Conservation (phyloP, 2,329 filamentous ascomycete genomes). For the Colletotrichum simmondsii region DNA sequence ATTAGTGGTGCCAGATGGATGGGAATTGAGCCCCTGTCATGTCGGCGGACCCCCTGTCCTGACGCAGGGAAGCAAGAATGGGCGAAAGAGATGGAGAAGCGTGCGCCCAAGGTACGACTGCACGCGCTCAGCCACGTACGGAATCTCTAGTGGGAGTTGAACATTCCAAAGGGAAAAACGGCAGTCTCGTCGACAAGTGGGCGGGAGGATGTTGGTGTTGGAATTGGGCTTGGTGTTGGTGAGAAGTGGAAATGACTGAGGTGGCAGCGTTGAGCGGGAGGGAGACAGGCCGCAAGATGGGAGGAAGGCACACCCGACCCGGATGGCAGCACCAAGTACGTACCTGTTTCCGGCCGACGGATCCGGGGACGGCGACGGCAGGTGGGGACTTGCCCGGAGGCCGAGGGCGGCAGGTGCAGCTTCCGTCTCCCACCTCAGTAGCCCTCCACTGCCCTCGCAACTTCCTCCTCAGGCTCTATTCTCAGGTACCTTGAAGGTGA, state of each 20-base stretch:
- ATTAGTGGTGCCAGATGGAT: constrained; percentile 21
- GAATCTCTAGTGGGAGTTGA: not conserved
- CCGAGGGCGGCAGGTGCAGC: not conserved
- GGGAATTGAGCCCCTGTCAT: constrained; percentile 28
- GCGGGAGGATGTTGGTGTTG: not conserved
- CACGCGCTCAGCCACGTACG: not conserved
- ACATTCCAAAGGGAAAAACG: not conserved
- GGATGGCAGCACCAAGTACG: not conserved
- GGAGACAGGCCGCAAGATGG: not conserved
- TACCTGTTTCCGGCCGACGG: not conserved
- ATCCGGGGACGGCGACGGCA: not conserved
- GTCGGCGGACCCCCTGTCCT: not conserved
- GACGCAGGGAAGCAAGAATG: constrained; percentile 2
- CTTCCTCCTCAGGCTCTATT: not conserved
- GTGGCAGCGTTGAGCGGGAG: not conserved
- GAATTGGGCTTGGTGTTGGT: too few species aligned
- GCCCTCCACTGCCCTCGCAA: not conserved
- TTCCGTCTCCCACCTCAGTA: not conserved
- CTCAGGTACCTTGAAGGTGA: not conserved
- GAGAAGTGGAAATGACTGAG: not conserved
- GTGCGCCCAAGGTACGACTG: not conserved
- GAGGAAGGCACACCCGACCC: not conserved
- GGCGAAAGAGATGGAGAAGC: not conserved
- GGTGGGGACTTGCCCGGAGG: not conserved
- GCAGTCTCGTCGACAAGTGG: not conserved